Evolutionary conservation across 345 rosid genomes (phyloP).

Genomic region (Triadica sebifera): DNA sequence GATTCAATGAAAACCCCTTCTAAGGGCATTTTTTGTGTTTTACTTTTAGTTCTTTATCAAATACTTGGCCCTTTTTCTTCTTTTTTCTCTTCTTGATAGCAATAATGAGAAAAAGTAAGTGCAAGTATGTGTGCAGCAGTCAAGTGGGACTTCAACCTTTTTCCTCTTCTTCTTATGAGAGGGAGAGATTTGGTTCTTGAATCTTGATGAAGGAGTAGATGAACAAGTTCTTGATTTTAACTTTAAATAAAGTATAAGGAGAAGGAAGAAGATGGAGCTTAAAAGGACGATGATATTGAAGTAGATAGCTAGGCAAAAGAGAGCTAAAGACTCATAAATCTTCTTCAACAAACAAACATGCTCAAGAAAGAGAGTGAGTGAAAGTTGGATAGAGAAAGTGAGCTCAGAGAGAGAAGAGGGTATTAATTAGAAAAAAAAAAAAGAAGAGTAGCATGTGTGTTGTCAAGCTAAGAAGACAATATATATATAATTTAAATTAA

Average conservation of each 20-base stretch:
- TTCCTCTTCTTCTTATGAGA: slow-evolving; percentile 12
- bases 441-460: slow-evolving; percentile 27
- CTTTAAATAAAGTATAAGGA: slow-evolving; percentile 13
- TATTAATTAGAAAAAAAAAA: too few species aligned
- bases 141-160: slow-evolving; percentile 30
- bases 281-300: slow-evolving; percentile 9
- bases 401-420: slow-evolving; percentile 11
- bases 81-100: background rate
- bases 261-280: background rate
- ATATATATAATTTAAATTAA: background rate
- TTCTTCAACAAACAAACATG: slow-evolving; percentile 55
- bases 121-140: slow-evolving; percentile 15
- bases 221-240: slow-evolving; percentile 10
- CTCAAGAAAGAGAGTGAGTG: slow-evolving; percentile 25
- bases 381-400: slow-evolving; percentile 4
- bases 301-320: slow-evolving; percentile 14
- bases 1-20: slow-evolving; percentile 56
- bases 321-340: slow-evolving; percentile 23
- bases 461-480: slow-evolving; percentile 26
- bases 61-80: background rate
- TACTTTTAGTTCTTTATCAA: background rate
- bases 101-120: slow-evolving; percentile 16
- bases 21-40: slow-evolving; percentile 35
- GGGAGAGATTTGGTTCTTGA: slow-evolving; percentile 17
- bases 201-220: slow-evolving; percentile 4